Evolutionary conservation across 208 protist genomes (phyloP).

Genomic region (Leishmania major): DNA sequence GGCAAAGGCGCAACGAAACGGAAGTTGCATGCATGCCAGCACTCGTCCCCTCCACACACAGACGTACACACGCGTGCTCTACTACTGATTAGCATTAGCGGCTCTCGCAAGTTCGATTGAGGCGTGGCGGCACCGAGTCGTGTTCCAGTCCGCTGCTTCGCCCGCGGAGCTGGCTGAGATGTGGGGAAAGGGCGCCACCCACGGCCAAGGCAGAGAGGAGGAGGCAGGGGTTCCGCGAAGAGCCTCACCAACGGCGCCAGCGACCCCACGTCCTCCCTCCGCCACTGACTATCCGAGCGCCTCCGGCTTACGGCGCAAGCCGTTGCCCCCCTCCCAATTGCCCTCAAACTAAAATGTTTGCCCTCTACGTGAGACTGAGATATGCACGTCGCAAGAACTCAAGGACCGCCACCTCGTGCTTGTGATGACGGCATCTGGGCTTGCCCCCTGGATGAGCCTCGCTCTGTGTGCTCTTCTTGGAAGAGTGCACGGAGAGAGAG

Average conservation of each 20-base stretch:
- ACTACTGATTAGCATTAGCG: background rate
- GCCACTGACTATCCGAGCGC: background rate
- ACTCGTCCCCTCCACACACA: background rate
- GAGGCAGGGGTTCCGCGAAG: background rate
- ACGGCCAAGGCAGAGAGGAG: background rate
- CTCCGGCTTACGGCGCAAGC: background rate
- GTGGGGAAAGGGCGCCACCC: background rate
- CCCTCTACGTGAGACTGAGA: background rate
- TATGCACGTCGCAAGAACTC: background rate
- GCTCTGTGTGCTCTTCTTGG: background rate
- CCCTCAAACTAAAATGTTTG: background rate
- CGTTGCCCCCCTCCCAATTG: background rate
- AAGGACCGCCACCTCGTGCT: background rate
- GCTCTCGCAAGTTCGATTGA: conserved; percentile 39
- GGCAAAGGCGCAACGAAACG: background rate
- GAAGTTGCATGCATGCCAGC: background rate
- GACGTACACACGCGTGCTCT: background rate
- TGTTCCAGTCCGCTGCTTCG: conserved; percentile 35
- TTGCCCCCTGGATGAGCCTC: background rate
- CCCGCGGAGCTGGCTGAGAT: conserved; percentile 13
- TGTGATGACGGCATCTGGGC: background rate
- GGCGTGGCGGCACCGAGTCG: conserved; percentile 24
- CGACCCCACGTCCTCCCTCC: background rate
- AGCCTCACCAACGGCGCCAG: background rate
- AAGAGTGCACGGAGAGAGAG: background rate